Evolutionary conservation across 2,329 filamentous ascomycete species (phyloP).

Genomic region (Penicillium sp.): DNA sequence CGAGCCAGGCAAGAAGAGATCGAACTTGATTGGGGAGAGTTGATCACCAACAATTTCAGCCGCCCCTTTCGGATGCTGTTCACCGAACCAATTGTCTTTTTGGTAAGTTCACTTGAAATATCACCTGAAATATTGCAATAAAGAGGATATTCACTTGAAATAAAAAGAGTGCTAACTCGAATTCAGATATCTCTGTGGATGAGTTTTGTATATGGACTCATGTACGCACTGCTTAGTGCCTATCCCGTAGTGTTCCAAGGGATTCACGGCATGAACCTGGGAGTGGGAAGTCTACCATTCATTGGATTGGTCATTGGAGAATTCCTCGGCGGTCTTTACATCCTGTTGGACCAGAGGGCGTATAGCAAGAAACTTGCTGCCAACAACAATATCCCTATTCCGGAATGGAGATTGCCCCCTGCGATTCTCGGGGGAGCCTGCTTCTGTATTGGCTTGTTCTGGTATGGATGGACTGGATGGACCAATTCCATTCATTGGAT

Average conservation of each 20-base stretch:
- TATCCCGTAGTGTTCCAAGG: slow-evolving; percentile 33
- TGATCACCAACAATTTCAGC: slow-evolving; percentile 52
- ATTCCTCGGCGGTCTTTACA: slow-evolving; percentile 28
- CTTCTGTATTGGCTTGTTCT: slow-evolving; percentile 40
- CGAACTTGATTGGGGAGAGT: slow-evolving; percentile 52
- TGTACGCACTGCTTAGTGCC: slow-evolving; percentile 32
- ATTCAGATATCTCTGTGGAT: slow-evolving; percentile 30
- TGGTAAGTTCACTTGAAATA: slow-evolving; percentile 16
- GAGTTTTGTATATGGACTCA: slow-evolving; percentile 36
- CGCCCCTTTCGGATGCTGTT: slow-evolving; percentile 44
- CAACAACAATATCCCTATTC: slow-evolving; percentile 32
- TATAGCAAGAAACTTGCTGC: slow-evolving; percentile 34
- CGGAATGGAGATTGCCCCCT: slow-evolving; percentile 37
- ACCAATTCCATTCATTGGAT: slow-evolving; percentile 37
- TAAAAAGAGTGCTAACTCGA: not conserved
- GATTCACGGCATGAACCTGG: slow-evolving; percentile 33
- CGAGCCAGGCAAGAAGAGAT: slow-evolving; percentile 58
- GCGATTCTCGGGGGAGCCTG: slow-evolving; percentile 33
- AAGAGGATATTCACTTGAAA: too few species aligned
- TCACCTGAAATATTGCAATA: too few species aligned
- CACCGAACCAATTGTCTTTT: slow-evolving; percentile 43
- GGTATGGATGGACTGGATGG: slow-evolving; percentile 40
- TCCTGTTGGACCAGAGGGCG: slow-evolving; percentile 24
- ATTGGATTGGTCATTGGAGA: slow-evolving; percentile 34
- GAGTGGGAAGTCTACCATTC: slow-evolving; percentile 33